A percentile compares a stretch with the other conserved stretches of the same genome.
phyloP scores from a whole-genome alignment of 257 asterid genomes.

The Osmanthus fragrans region DNA sequence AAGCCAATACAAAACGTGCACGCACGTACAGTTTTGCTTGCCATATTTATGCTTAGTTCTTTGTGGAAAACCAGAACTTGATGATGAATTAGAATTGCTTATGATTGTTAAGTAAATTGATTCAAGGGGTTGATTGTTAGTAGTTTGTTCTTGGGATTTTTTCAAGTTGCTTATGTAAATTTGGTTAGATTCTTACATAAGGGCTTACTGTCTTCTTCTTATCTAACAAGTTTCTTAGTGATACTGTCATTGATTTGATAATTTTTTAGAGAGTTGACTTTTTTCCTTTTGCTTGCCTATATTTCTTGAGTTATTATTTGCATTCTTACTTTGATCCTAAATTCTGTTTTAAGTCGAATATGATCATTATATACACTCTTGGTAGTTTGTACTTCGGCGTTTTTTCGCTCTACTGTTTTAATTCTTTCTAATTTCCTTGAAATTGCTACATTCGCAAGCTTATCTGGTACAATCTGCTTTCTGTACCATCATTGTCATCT shows the following conservation, averaged over 20 bases:
- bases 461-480: conserved; percentile 1
- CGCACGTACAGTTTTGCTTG: background rate
- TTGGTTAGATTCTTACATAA: conserved; percentile 25
- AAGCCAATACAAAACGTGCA: too few relatives aligned
- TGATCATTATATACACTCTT: background rate
- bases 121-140: background rate
- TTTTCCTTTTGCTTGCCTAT: background rate
- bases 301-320: background rate
- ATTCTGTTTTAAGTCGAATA: background rate
- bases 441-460: background rate
- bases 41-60: background rate
- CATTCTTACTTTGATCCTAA: conserved; percentile 4
- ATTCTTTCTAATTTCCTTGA: background rate
- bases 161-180: conserved; percentile 41
- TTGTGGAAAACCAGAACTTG: background rate
- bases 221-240: conserved; percentile 12
- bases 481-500: background rate
- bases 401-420: background rate
- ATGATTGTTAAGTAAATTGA: conserved; percentile 1
- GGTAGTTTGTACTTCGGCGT: background rate
- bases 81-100: conserved; percentile 1
- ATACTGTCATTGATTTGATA: background rate
- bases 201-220: conserved; percentile 11
- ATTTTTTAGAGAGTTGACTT: conserved; percentile 9
- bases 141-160: conserved; percentile 10